phyloP scores from a whole-genome alignment of 1,139 yeast genomes.

The Candida tetrigidarum region DNA sequence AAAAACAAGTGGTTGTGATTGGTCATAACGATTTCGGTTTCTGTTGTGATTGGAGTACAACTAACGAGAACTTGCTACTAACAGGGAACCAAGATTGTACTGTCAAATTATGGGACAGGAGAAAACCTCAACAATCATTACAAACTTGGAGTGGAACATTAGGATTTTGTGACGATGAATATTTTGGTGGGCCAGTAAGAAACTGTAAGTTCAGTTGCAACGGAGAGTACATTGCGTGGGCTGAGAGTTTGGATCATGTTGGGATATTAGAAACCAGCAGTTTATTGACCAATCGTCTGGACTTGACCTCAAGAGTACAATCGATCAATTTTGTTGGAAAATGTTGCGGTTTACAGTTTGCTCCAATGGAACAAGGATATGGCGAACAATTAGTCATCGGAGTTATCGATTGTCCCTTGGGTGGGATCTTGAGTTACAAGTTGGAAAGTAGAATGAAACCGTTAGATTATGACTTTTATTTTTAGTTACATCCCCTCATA shows the following conservation, averaged over 20 bases:
- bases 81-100: constrained; percentile 69
- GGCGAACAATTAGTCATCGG: constrained; percentile 58
- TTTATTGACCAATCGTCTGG: constrained; percentile 19
- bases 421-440: constrained; percentile 58
- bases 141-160: constrained; percentile 42
- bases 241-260: constrained; percentile 64
- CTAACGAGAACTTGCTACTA: constrained; percentile 45
- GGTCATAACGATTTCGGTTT: constrained; percentile 64
- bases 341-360: constrained; percentile 58
- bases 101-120: constrained; percentile 57
- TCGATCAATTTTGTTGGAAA: constrained; percentile 60
- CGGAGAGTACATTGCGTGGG: constrained; percentile 56
- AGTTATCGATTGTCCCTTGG: constrained; percentile 58
- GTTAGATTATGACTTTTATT: constrained; percentile 36
- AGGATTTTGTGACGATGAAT: constrained; percentile 23
- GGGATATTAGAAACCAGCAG: constrained; percentile 49
- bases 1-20: constrained; percentile 21
- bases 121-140: constrained; percentile 30
- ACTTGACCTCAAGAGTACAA: constrained; percentile 39
- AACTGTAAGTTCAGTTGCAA: constrained; percentile 53
- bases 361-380: constrained; percentile 46
- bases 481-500: too few species aligned
- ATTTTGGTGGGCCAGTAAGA: constrained; percentile 56
- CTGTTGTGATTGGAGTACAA: constrained; percentile 61
- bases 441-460: constrained; percentile 39